A percentile compares a stretch with the other conserved stretches of the same genome.
phyloP scores from a whole-genome alignment of 208 protist genomes.

The Crithidia acanthocephali region DNA sequence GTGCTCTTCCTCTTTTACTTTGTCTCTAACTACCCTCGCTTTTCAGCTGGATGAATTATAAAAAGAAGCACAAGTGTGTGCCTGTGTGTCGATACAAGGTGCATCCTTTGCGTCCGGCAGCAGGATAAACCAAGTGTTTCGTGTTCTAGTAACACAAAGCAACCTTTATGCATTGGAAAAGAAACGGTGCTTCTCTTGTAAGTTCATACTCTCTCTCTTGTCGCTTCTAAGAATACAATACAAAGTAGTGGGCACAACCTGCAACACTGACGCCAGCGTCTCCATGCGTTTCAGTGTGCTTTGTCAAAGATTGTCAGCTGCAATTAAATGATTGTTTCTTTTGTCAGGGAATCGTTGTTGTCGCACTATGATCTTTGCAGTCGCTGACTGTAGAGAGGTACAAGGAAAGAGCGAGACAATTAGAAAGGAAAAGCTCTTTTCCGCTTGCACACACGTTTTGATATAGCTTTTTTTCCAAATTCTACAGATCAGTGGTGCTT shows the following conservation, averaged over 20 bases:
- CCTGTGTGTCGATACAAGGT: too few relatives aligned
- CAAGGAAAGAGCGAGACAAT: conserved; percentile 3
- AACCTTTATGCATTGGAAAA: too few relatives aligned
- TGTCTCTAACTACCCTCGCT: too few relatives aligned
- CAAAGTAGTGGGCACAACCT: conserved; percentile 1
- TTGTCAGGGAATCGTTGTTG: conserved; percentile 4
- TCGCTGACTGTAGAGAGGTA: conserved; percentile 6
- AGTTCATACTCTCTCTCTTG: too few relatives aligned
- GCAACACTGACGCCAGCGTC: not conserved
- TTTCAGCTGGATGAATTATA: too few relatives aligned
- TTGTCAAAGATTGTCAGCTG: conserved; percentile 1
- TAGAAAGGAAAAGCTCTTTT: not conserved
- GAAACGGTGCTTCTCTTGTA: too few relatives aligned
- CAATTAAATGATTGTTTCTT: conserved; percentile 17
- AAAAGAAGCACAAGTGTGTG: too few relatives aligned
- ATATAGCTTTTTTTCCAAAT: conserved; percentile 20
- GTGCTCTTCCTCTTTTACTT: too few relatives aligned
- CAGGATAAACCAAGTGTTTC: too few relatives aligned
- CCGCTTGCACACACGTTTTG: conserved; percentile 9
- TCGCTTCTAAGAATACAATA: conserved; percentile 10
- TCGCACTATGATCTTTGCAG: not conserved
- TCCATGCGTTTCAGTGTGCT: not conserved
- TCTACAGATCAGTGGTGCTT: conserved; percentile 6
- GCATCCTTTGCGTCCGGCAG: too few relatives aligned
- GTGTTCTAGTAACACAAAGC: too few relatives aligned